A percentile compares a stretch with the other conserved stretches of the same genome.
Evolutionary conservation across 106 monocot species (phyloP).

Genomic region (Acorus gramineus): DNA sequence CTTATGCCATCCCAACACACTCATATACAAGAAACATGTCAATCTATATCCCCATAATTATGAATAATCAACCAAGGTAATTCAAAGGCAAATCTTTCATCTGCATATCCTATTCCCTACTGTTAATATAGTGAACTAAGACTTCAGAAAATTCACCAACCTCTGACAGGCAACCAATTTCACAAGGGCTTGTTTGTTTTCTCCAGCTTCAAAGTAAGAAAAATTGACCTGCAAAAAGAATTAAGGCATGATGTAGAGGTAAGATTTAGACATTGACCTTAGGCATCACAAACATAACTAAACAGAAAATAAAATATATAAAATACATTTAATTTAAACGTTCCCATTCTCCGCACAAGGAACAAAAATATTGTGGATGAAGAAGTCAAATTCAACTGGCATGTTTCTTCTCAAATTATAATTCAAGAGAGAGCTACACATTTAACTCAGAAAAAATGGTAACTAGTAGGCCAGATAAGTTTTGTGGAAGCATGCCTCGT

Average conservation of each 20-base stretch:
- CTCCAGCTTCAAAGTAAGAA: slow-evolving; percentile 80
- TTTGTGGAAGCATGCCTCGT: slow-evolving; percentile 47
- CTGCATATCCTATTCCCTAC: too few relatives aligned
- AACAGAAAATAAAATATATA: not conserved
- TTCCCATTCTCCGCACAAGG: too few relatives aligned
- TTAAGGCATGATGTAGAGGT: not conserved
- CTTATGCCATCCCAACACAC: too few relatives aligned
- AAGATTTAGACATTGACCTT: not conserved
- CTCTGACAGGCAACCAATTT: slow-evolving; percentile 92
- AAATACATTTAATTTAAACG: too few relatives aligned
- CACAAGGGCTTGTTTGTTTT: slow-evolving; percentile 93
- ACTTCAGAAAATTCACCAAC: slow-evolving; percentile 23
- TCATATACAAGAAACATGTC: too few relatives aligned
- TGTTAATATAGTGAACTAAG: too few relatives aligned
- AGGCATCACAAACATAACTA: not conserved
- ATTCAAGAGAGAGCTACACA: not conserved
- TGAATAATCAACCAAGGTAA: too few relatives aligned
- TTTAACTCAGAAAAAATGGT: not conserved
- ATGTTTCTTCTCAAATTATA: too few relatives aligned
- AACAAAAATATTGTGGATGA: too few relatives aligned
- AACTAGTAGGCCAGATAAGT: not conserved
- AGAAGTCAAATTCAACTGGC: too few relatives aligned
- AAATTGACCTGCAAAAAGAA: slow-evolving; percentile 72
- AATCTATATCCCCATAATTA: too few relatives aligned
- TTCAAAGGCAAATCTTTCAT: too few relatives aligned